Conservation (phyloP, 768 basidiomycete species). For the Amanita exitialis region DNA sequence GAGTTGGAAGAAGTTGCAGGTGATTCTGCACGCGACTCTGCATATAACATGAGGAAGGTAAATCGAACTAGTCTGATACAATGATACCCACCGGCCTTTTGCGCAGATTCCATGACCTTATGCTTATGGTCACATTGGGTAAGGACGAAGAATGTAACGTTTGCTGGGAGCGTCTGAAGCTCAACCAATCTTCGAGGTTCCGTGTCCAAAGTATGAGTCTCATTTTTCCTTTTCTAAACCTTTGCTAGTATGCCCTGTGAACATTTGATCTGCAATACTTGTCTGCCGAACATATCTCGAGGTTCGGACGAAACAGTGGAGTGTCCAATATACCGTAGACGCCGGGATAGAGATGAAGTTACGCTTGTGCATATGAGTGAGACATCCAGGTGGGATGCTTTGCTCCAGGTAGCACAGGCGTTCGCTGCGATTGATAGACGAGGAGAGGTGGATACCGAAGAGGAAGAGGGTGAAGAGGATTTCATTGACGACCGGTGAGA, state of each 20-base stretch:
- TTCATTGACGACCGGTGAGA: slow-evolving; percentile 18
- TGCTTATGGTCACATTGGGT: slow-evolving; percentile 24
- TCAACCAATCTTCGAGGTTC: slow-evolving; percentile 22
- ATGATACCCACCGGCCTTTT: slow-evolving; percentile 8
- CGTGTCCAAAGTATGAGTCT: slow-evolving; percentile 14
- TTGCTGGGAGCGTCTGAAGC: slow-evolving; percentile 23
- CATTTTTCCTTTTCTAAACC: background rate
- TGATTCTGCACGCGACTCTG: slow-evolving; percentile 20
- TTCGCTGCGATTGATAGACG: slow-evolving; percentile 28
- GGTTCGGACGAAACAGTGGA: slow-evolving; percentile 19
- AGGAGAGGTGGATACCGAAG: slow-evolving; percentile 26
- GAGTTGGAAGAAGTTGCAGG: slow-evolving; percentile 20
- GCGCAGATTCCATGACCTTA: slow-evolving; percentile 26
- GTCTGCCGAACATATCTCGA: slow-evolving; percentile 20
- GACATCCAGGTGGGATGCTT: slow-evolving; percentile 30
- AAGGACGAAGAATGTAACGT: slow-evolving; percentile 28
- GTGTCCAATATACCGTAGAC: slow-evolving; percentile 28
- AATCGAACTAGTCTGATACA: background rate
- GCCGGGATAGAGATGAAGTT: slow-evolving; percentile 19
- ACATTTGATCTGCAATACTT: slow-evolving; percentile 31
- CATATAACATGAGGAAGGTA: slow-evolving; percentile 32
- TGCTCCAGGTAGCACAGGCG: slow-evolving; percentile 26
- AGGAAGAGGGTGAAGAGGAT: slow-evolving; percentile 31
- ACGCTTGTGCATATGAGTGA: slow-evolving; percentile 28
- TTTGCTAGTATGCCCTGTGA: slow-evolving; percentile 29